A percentile compares a stretch with the other conserved stretches of the same genome.
Conservation (phyloP, 495 filamentous ascomycete genomes). For the Penicillium macrosclerotiorum region DNA sequence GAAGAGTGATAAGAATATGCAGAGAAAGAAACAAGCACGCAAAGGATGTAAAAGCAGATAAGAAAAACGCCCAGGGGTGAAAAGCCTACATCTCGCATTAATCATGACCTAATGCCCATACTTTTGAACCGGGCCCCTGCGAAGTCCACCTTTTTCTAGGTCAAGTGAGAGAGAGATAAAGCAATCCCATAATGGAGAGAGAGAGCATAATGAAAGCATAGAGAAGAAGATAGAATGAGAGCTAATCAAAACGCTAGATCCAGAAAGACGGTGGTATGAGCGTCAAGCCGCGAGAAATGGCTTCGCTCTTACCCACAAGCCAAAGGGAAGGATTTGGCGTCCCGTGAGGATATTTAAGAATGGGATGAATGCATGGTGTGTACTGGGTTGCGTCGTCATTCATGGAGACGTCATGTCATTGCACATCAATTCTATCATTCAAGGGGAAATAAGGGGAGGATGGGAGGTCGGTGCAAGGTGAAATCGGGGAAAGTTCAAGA, state of each 20-base stretch:
- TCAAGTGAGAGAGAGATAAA: conserved; percentile 9
- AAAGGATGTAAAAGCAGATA: conserved; percentile 7
- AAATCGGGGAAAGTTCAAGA: not conserved
- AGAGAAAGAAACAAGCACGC: conserved; percentile 6
- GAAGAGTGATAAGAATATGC: conserved; percentile 5
- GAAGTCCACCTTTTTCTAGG: conserved; percentile 18
- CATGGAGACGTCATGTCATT: conserved; percentile 2
- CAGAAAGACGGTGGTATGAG: not conserved
- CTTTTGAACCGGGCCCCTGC: conserved; percentile 1
- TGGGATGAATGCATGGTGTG: not conserved
- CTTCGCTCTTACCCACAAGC: not conserved
- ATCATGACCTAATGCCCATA: conserved; percentile 12
- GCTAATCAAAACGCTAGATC: conserved; percentile 10
- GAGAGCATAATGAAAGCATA: not conserved
- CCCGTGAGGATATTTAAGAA: not conserved
- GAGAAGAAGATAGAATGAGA: not conserved
- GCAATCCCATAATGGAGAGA: not conserved
- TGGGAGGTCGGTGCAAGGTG: not conserved
- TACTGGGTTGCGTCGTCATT: not conserved
- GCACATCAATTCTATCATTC: not conserved
- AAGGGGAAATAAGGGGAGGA: not conserved
- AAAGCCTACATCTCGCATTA: conserved; percentile 12
- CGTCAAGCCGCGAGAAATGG: not conserved
- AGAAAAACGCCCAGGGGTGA: conserved; percentile 11
- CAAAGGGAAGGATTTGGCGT: not conserved